phyloP scores from a whole-genome alignment of 768 basidiomycete species.

The Tricholoma flavovirens region DNA sequence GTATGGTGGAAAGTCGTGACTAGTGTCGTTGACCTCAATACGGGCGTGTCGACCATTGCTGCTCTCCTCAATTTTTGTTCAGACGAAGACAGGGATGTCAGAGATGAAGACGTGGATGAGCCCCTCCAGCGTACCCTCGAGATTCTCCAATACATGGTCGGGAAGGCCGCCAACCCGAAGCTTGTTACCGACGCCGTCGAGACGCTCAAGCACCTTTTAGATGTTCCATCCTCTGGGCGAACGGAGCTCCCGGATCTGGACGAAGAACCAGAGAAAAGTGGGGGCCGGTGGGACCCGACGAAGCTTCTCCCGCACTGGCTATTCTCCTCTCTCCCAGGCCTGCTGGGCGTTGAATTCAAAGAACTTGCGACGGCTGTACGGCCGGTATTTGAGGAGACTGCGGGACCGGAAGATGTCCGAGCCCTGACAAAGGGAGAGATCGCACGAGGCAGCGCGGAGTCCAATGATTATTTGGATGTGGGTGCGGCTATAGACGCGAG shows the following conservation, averaged over 20 bases:
- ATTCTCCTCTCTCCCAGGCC: conserved; percentile 51
- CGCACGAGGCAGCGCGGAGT: conserved; percentile 39
- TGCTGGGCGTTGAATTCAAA: conserved; percentile 49
- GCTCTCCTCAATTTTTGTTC: not conserved
- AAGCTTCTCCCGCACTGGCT: conserved; percentile 47
- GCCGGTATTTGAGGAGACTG: conserved; percentile 49
- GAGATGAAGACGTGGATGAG: conserved; percentile 27
- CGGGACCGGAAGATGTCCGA: conserved; percentile 48
- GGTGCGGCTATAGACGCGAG: conserved; percentile 22
- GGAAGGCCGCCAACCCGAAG: conserved; percentile 28
- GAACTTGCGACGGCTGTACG: conserved; percentile 42
- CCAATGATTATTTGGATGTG: conserved; percentile 32
- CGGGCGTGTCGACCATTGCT: not conserved
- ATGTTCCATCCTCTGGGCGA: conserved; percentile 3
- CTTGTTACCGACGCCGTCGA: conserved; percentile 46
- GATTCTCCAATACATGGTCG: conserved; percentile 47
- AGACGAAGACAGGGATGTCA: conserved; percentile 20
- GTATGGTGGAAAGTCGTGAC: conserved; percentile 32
- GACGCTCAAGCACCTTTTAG: conserved; percentile 35
- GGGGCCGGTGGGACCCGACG: conserved; percentile 3
- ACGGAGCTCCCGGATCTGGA: not conserved
- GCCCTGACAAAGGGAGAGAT: conserved; percentile 56
- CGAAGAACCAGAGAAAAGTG: not conserved
- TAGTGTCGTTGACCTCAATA: conserved; percentile 43
- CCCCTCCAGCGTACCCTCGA: conserved; percentile 41